phyloP scores from a whole-genome alignment of 2,329 filamentous ascomycete species.

The Trichoderma breve region DNA sequence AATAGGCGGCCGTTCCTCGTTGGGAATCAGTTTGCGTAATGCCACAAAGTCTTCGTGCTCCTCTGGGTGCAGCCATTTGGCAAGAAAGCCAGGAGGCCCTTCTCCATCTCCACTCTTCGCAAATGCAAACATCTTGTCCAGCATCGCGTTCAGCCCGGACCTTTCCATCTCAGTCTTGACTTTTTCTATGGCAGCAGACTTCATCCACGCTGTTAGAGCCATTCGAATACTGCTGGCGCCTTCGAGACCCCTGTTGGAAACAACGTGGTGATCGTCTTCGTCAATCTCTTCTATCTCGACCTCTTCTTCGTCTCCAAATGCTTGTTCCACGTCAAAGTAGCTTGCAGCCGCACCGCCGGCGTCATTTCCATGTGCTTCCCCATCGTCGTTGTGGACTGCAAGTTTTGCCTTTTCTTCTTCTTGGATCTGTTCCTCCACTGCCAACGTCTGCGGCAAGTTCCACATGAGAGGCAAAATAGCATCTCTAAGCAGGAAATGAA shows the following conservation, averaged over 20 bases:
- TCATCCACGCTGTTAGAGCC: conserved; percentile 36
- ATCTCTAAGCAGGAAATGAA: conserved; percentile 70
- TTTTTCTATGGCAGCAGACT: conserved; percentile 39
- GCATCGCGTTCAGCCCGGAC: conserved; percentile 30
- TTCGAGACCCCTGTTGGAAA: conserved; percentile 36
- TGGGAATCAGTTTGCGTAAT: conserved; percentile 67
- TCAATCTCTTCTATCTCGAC: conserved; percentile 26
- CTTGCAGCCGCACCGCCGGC: conserved; percentile 32
- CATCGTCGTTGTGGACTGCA: conserved; percentile 25
- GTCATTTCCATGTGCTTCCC: conserved; percentile 26
- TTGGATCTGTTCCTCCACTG: conserved; percentile 52
- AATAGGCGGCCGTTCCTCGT: conserved; percentile 42
- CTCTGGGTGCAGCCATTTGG: conserved; percentile 75
- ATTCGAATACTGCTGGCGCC: conserved; percentile 37
- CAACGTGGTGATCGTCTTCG: conserved; percentile 30
- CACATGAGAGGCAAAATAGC: conserved; percentile 74
- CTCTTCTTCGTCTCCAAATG: conserved; percentile 37
- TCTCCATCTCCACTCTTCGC: conserved; percentile 29
- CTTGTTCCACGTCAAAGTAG: conserved; percentile 37
- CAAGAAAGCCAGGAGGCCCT: conserved; percentile 50
- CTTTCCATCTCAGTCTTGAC: conserved; percentile 28
- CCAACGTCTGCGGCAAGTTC: conserved; percentile 72
- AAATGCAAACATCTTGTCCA: conserved; percentile 31
- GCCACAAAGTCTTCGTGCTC: conserved; percentile 69
- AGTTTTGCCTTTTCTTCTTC: conserved; percentile 49